phyloP scores from a whole-genome alignment of 148 eudicot species.

The Dianthus caryophyllus region DNA sequence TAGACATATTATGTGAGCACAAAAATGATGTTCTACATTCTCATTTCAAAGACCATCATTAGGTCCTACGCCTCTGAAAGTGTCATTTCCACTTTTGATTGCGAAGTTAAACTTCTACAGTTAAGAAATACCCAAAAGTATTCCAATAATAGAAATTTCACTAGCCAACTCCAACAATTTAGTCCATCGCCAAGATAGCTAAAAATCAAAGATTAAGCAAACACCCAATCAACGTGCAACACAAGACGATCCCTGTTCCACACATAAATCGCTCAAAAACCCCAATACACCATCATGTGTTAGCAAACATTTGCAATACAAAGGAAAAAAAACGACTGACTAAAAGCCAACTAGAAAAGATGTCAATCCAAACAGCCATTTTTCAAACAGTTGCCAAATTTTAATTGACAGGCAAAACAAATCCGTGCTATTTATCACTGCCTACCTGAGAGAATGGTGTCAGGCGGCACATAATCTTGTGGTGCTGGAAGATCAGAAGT shows the following conservation, averaged over 20 bases:
- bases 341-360: not conserved
- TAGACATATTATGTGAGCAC: not conserved
- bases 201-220: not conserved
- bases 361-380: not conserved
- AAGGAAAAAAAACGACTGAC: not conserved
- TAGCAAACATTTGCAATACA: not conserved
- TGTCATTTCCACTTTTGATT: not conserved
- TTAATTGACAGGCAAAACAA: not conserved
- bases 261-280: not conserved
- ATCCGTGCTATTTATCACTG: not conserved
- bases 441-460: slow-evolving; percentile 56
- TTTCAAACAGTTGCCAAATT: not conserved
- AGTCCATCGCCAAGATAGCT: not conserved
- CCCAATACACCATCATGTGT: not conserved
- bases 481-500: slow-evolving; percentile 37
- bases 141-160: not conserved
- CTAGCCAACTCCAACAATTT: not conserved
- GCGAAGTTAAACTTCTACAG: not conserved
- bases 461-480: slow-evolving; percentile 66
- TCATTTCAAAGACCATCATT: not conserved
- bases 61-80: not conserved
- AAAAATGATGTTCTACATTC: not conserved
- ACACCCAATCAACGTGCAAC: not conserved
- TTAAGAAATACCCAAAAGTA: not conserved
- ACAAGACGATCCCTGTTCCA: not conserved